A percentile compares a stretch with the other conserved stretches of the same genome.
These are phyloP conservation scores for Phellopilus nigrolimitatus DNA, from an alignment of 1,284 basidiomycete species.

Conservation along the genomic window DNA sequence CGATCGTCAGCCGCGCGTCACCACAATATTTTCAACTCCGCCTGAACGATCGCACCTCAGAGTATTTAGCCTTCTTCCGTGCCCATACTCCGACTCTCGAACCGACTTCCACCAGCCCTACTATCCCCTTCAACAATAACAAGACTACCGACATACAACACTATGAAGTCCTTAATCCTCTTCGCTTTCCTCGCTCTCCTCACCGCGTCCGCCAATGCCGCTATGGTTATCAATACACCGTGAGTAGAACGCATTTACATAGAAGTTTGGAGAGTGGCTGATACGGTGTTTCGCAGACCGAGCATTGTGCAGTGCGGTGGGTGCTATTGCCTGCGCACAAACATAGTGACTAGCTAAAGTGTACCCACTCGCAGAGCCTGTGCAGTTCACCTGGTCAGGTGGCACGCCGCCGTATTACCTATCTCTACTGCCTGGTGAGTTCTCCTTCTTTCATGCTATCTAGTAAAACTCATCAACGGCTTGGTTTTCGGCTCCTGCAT, in stretches of 20 bases:
- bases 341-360: neutral
- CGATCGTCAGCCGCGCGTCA: too few relatives aligned
- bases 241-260: constrained; percentile 33
- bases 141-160: constrained; percentile 5
- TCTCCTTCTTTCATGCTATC: neutral
- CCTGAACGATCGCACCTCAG: too few relatives aligned
- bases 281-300: constrained; percentile 25
- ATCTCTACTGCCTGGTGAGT: constrained; percentile 58
- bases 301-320: constrained; percentile 50
- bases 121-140: too few relatives aligned
- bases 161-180: constrained; percentile 50
- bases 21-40: neutral
- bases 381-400: constrained; percentile 46
- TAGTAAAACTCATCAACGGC: constrained; percentile 3
- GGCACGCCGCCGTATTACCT: constrained; percentile 62
- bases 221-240: constrained; percentile 66
- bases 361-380: constrained; percentile 45
- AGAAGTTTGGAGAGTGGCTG: neutral
- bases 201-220: constrained; percentile 39
- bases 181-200: constrained; percentile 41
- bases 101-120: neutral
- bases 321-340: constrained; percentile 24
- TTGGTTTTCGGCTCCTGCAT: neutral
- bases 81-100: neutral
- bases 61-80: too few relatives aligned